Percentiles rank a stretch among this genome's conserved stretches.
Evolutionary conservation across 1,284 basidiomycete genomes (phyloP).

Genomic region (Cryptococcus neoformans): DNA sequence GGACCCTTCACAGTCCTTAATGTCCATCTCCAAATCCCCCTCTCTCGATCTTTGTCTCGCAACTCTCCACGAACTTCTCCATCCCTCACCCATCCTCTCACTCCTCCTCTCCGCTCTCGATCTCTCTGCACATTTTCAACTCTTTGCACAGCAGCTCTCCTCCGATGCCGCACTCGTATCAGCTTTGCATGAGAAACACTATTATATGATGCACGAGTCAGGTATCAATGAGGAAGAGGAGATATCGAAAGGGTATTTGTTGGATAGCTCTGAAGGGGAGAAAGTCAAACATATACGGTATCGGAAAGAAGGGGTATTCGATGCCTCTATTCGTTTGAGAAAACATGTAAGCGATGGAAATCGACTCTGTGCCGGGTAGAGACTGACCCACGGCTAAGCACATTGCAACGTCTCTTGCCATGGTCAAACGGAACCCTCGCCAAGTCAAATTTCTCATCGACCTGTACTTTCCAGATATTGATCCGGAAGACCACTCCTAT

Average conservation of each 20-base stretch:
- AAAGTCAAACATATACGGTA: slow-evolving; percentile 5
- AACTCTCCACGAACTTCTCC: slow-evolving; percentile 15
- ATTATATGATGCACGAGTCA: not conserved
- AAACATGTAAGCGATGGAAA: slow-evolving; percentile 14
- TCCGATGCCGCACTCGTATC: slow-evolving; percentile 18
- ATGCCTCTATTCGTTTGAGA: slow-evolving; percentile 19
- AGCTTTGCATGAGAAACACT: slow-evolving; percentile 1
- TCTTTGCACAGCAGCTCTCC: slow-evolving; percentile 14
- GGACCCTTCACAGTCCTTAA: too few relatives aligned
- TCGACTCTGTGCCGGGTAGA: not conserved
- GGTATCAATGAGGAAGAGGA: not conserved
- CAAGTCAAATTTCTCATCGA: slow-evolving; percentile 15
- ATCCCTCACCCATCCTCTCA: slow-evolving; percentile 16
- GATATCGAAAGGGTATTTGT: slow-evolving; percentile 1
- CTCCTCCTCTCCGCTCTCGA: slow-evolving; percentile 23
- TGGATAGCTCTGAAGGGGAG: slow-evolving; percentile 12
- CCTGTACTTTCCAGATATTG: slow-evolving; percentile 21
- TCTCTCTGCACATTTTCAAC: slow-evolving; percentile 31
- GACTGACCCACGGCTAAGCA: slow-evolving; percentile 6
- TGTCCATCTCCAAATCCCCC: not conserved
- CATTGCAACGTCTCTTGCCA: slow-evolving; percentile 10
- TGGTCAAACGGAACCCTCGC: slow-evolving; percentile 2
- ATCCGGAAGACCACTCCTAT: not conserved
- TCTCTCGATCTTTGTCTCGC: not conserved
- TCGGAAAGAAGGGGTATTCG: slow-evolving; percentile 15